Percentiles rank a stretch among this genome's conserved stretches.
phyloP scores from a whole-genome alignment of 1,284 basidiomycete genomes.

The Xerocomus minutiporus region DNA sequence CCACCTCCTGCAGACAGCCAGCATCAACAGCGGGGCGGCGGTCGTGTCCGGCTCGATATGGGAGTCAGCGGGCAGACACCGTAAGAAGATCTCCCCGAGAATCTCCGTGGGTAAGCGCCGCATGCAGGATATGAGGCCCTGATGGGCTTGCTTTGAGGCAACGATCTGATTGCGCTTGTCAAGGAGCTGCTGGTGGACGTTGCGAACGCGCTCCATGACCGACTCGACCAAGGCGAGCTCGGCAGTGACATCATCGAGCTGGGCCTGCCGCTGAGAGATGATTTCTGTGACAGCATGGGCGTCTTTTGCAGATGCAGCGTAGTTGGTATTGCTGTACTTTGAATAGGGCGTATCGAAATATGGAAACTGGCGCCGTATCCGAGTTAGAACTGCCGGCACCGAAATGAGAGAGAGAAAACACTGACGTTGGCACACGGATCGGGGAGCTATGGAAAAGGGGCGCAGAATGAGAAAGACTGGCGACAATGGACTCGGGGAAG shows the following conservation, averaged over 20 bases:
- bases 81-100: conserved; percentile 35
- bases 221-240: conserved; percentile 14
- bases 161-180: conserved; percentile 17
- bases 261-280: conserved; percentile 16
- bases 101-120: conserved; percentile 34
- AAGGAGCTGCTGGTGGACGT: conserved; percentile 12
- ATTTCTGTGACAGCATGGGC: conserved; percentile 14
- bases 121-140: conserved; percentile 30
- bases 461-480: not conserved
- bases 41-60: conserved; percentile 22
- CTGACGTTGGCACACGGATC: conserved; percentile 14
- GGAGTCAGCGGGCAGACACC: conserved; percentile 27
- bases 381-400: not conserved
- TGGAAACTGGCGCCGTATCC: not conserved
- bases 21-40: conserved; percentile 22
- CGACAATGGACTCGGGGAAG: not conserved
- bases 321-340: conserved; percentile 19
- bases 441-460: conserved; percentile 11
- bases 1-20: conserved; percentile 20
- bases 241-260: conserved; percentile 18
- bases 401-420: not conserved
- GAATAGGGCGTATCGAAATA: conserved; percentile 18
- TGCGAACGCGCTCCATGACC: conserved; percentile 15
- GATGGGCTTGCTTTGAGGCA: conserved; percentile 17
- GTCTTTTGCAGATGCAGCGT: conserved; percentile 17